Percentiles rank a stretch among this genome's conserved stretches.
These are phyloP conservation scores for Musa balbisiana DNA, from an alignment of 202 grass and related monocot species.

Conservation along the genomic window DNA sequence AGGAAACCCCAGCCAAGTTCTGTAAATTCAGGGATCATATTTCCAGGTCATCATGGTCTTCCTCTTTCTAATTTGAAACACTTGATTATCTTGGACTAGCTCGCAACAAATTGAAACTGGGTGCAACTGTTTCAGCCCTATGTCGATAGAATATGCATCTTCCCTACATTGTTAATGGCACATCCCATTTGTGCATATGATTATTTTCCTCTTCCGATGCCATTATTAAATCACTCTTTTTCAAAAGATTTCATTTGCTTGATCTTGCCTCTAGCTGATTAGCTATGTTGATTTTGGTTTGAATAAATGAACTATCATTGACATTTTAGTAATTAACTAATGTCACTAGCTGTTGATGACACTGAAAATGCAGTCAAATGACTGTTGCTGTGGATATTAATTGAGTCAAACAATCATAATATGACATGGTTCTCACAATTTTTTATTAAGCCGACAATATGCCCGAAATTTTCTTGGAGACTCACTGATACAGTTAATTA, in stretches of 20 bases:
- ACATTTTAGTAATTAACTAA: not conserved
- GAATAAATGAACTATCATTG: not conserved
- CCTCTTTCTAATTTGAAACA: not conserved
- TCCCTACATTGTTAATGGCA: not conserved
- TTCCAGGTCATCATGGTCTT: constrained; percentile 6
- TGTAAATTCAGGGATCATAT: constrained; percentile 6
- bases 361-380: too few species aligned
- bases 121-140: not conserved
- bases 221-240: too few species aligned
- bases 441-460: not conserved
- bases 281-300: not conserved
- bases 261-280: not conserved
- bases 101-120: too few species aligned
- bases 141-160: not conserved
- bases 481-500: too few species aligned
- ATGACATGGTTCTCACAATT: not conserved
- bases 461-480: too few species aligned
- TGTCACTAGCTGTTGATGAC: too few species aligned
- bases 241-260: not conserved
- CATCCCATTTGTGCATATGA: not conserved
- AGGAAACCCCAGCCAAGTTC: constrained; percentile 14
- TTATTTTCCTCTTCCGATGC: not conserved
- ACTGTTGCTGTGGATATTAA: not conserved
- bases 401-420: not conserved
- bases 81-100: not conserved